Conservation (phyloP, 208 protist genomes). For the Perkinsela sp. region DNA sequence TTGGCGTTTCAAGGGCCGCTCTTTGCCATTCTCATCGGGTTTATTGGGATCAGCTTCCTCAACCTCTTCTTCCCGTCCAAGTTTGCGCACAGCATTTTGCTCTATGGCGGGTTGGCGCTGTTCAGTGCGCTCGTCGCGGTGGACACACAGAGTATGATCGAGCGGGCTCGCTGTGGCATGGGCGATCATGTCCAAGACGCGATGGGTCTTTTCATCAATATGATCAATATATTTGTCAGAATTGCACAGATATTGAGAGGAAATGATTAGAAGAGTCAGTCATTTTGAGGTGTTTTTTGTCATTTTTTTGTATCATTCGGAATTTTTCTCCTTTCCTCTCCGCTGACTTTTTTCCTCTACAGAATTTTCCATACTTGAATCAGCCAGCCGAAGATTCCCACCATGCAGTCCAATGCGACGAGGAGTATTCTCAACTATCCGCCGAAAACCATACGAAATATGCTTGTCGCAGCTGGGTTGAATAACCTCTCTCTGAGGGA, state of each 20-base stretch:
- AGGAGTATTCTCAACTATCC: too few species aligned
- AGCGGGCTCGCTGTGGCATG: constrained; percentile 36
- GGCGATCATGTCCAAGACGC: constrained; percentile 48
- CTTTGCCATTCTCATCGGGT: constrained; percentile 40
- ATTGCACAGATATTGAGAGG: constrained; percentile 47
- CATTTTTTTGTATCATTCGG: too few species aligned
- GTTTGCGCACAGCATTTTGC: constrained; percentile 35
- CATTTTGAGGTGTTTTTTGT: too few species aligned
- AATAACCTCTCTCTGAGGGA: neutral
- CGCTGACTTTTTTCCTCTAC: too few species aligned
- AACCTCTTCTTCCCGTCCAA: constrained; percentile 54
- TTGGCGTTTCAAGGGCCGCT: constrained; percentile 48
- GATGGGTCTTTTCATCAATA: constrained; percentile 41
- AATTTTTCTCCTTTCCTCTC: too few species aligned
- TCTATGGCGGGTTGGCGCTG: constrained; percentile 51
- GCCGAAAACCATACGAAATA: too few species aligned
- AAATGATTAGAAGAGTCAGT: constrained; percentile 2
- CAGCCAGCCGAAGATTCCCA: too few species aligned
- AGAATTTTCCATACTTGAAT: too few species aligned
- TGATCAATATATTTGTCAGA: constrained; percentile 56
- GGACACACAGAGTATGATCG: constrained; percentile 62
- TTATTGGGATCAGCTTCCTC: constrained; percentile 38
- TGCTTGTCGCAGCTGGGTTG: too few species aligned
- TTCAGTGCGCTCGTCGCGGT: constrained; percentile 41
- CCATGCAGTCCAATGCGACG: too few species aligned